A percentile compares a stretch with the other conserved stretches of the same genome.
These are phyloP conservation scores for Cytospora chrysosperma DNA, from an alignment of 2,329 filamentous ascomycete species.

Conservation along the genomic window DNA sequence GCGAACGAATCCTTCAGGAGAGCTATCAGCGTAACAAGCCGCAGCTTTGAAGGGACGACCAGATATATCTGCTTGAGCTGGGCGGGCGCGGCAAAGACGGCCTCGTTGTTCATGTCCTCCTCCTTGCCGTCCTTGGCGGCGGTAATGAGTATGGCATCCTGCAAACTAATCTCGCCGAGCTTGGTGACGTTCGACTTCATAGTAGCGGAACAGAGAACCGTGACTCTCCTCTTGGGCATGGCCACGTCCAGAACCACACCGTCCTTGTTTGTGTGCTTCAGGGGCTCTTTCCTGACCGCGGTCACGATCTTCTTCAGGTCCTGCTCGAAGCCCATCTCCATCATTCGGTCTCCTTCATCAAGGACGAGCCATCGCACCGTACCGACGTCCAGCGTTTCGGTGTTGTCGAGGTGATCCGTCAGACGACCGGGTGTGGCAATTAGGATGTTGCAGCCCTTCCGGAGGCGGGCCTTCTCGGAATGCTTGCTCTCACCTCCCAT, in stretches of 20 bases:
- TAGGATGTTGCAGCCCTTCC: slow-evolving; percentile 93
- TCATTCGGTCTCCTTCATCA: slow-evolving; percentile 95
- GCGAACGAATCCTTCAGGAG: slow-evolving; percentile 85
- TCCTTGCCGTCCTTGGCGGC: slow-evolving; percentile 55
- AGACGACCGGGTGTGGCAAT: slow-evolving; percentile 92
- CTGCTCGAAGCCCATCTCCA: slow-evolving; percentile 97
- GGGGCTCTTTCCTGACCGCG: slow-evolving; percentile 66
- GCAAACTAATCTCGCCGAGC: slow-evolving; percentile 90
- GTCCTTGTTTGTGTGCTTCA: slow-evolving; percentile 60
- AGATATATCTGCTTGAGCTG: slow-evolving; percentile 93
- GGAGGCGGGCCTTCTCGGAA: slow-evolving; percentile 85
- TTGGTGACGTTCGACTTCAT: slow-evolving; percentile 98
- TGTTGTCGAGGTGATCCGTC: slow-evolving; percentile 89
- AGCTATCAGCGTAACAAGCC: slow-evolving; percentile 82
- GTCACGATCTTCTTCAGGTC: slow-evolving; percentile 86
- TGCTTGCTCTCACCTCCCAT: slow-evolving; percentile 69
- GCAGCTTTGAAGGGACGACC: slow-evolving; percentile 83
- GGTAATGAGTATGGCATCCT: slow-evolving; percentile 85
- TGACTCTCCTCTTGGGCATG: slow-evolving; percentile 74
- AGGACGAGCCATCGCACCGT: slow-evolving; percentile 91
- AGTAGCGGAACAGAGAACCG: slow-evolving; percentile 91
- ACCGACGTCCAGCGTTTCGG: slow-evolving; percentile 81
- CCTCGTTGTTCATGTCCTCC: slow-evolving; percentile 46
- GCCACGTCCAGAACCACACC: slow-evolving; percentile 58
- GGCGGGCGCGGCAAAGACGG: slow-evolving; percentile 76